Evolutionary conservation across 345 rosid genomes (phyloP).

Genomic region (Gossypium sturtianum): DNA sequence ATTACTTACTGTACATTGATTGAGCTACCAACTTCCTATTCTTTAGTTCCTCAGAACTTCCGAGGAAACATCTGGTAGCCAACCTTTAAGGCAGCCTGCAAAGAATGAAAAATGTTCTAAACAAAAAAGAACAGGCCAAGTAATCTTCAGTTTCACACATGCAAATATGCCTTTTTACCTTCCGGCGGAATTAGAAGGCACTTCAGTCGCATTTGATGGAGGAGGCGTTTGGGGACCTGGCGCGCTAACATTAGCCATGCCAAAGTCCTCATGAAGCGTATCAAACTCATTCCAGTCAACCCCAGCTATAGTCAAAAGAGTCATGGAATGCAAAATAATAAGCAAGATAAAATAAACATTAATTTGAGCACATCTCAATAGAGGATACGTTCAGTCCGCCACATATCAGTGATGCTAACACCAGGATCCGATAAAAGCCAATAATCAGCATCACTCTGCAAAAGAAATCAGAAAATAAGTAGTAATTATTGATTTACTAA

Average conservation of each 20-base stretch:
- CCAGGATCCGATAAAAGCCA: conserved; percentile 91
- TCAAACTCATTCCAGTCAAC: conserved; percentile 55
- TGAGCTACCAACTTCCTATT: conserved; percentile 7
- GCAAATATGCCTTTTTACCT: conserved; percentile 18
- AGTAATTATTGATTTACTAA: background rate
- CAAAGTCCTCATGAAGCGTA: conserved; percentile 36
- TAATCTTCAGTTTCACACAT: background rate
- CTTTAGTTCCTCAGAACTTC: conserved; percentile 3
- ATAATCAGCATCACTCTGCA: conserved; percentile 84
- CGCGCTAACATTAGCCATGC: conserved; percentile 30
- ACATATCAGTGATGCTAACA: conserved; percentile 85
- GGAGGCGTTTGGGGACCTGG: conserved; percentile 59
- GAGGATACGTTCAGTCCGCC: conserved; percentile 87
- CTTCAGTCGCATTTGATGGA: conserved; percentile 38
- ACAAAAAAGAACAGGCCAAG: background rate
- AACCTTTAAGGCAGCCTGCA: background rate
- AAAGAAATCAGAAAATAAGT: conserved; percentile 13
- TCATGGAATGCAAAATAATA: conserved; percentile 23
- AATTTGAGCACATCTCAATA: background rate
- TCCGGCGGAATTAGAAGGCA: conserved; percentile 28
- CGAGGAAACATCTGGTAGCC: conserved; percentile 11
- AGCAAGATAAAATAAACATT: background rate
- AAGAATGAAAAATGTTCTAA: background rate
- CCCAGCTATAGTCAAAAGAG: conserved; percentile 32
- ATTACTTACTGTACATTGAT: conserved; percentile 29